Conservation (phyloP, 2,329 filamentous ascomycete species). For the Hymenoscyphus albidus region DNA sequence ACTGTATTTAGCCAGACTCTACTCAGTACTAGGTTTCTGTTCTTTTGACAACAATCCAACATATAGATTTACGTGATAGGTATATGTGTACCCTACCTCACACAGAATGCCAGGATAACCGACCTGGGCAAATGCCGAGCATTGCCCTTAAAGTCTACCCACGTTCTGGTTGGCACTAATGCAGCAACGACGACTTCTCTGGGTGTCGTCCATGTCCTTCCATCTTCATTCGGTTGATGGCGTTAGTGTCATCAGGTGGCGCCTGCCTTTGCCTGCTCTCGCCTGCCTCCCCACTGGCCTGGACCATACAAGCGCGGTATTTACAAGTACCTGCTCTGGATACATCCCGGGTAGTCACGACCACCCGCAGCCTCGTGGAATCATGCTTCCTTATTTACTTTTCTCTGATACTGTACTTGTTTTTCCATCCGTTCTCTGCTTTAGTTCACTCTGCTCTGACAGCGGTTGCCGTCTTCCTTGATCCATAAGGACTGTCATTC, state of each 20-base stretch:
- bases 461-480: slow-evolving; percentile 5
- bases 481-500: background rate
- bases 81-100: too few species aligned
- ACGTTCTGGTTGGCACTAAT: too few species aligned
- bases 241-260: background rate
- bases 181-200: too few species aligned
- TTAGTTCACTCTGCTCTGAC: slow-evolving; percentile 3
- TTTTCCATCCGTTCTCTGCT: background rate
- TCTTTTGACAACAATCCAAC: too few species aligned
- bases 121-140: too few species aligned
- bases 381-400: background rate
- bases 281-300: background rate
- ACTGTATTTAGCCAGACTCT: too few species aligned
- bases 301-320: background rate
- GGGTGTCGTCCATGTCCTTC: background rate
- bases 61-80: too few species aligned
- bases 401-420: slow-evolving; percentile 3
- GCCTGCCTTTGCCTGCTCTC: background rate
- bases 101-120: too few species aligned
- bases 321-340: background rate
- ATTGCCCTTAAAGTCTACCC: too few species aligned
- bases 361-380: background rate
- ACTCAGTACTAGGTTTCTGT: too few species aligned
- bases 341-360: background rate
- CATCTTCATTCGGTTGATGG: background rate